These are phyloP conservation scores for Coniferiporia weirii DNA, from an alignment of 1,284 basidiomycete genomes.

Conservation along the genomic window DNA sequence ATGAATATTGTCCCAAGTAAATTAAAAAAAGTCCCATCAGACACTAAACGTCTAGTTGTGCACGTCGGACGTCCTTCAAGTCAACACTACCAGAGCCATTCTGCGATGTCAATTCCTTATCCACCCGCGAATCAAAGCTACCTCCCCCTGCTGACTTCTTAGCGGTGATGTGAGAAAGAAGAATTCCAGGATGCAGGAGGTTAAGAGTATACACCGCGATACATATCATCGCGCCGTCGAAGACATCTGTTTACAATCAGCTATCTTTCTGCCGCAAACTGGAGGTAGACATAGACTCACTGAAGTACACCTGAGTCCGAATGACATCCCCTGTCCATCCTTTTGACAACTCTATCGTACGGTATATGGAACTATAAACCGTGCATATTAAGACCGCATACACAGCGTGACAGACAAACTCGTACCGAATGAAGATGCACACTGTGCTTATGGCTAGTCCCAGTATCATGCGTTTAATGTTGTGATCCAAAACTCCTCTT, in stretches of 20 bases:
- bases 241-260: slow-evolving; percentile 22
- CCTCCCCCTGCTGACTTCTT: background rate
- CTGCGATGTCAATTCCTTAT: background rate
- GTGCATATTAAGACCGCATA: background rate
- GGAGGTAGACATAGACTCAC: slow-evolving; percentile 23
- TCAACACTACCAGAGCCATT: background rate
- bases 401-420: slow-evolving; percentile 2
- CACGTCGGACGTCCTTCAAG: background rate
- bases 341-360: slow-evolving; percentile 32
- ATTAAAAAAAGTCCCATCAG: background rate
- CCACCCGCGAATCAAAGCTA: background rate
- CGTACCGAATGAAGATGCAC: slow-evolving; percentile 35
- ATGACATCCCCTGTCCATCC: slow-evolving; percentile 36
- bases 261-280: background rate
- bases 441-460: slow-evolving; percentile 30
- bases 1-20: background rate
- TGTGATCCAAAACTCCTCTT: slow-evolving; percentile 17
- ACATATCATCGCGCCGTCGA: slow-evolving; percentile 30
- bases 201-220: slow-evolving; percentile 27
- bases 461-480: slow-evolving; percentile 26
- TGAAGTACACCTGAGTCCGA: slow-evolving; percentile 33
- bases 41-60: background rate
- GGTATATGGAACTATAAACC: slow-evolving; percentile 28
- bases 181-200: slow-evolving; percentile 24
- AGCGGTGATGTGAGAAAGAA: background rate